Conservation (phyloP, 2,329 filamentous ascomycete species). For the Neopestalotiopsis sp. region DNA sequence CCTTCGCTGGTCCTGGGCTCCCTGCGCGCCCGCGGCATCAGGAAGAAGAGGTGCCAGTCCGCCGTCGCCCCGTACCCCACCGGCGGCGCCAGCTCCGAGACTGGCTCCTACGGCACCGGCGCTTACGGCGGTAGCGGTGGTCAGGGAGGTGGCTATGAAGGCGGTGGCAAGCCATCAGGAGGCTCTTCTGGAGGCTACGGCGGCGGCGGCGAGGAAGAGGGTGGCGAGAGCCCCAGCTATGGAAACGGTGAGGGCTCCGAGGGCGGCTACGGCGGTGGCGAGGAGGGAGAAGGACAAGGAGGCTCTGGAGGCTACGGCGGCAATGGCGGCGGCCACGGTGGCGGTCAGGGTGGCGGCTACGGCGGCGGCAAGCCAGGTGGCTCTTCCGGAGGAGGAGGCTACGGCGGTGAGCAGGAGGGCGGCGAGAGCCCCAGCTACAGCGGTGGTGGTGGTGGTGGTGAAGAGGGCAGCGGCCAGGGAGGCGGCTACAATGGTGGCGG, state of each 20-base stretch:
- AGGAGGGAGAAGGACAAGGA: background rate
- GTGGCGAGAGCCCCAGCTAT: background rate
- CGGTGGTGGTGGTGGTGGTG: background rate
- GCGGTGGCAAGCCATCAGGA: background rate
- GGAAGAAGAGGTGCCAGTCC: slow-evolving; percentile 5
- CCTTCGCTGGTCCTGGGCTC: slow-evolving; percentile 3
- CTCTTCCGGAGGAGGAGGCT: background rate
- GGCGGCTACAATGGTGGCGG: background rate
- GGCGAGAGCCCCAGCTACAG: no score
- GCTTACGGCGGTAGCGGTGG: background rate
- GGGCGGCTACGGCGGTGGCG: background rate
- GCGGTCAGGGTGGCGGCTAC: background rate
- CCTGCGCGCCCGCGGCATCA: slow-evolving; percentile 2
- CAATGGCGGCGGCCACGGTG: background rate
- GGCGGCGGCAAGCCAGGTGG: no score
- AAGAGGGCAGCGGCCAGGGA: background rate
- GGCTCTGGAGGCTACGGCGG: background rate
- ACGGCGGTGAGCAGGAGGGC: background rate
- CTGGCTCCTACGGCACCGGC: background rate
- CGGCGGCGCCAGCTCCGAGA: background rate
- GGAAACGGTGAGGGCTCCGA: background rate
- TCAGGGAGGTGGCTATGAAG: background rate
- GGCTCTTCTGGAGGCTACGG: background rate
- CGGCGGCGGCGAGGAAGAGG: background rate
- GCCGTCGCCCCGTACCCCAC: background rate